phyloP scores from a whole-genome alignment of 768 basidiomycete species.

The Serpula lacrymans region DNA sequence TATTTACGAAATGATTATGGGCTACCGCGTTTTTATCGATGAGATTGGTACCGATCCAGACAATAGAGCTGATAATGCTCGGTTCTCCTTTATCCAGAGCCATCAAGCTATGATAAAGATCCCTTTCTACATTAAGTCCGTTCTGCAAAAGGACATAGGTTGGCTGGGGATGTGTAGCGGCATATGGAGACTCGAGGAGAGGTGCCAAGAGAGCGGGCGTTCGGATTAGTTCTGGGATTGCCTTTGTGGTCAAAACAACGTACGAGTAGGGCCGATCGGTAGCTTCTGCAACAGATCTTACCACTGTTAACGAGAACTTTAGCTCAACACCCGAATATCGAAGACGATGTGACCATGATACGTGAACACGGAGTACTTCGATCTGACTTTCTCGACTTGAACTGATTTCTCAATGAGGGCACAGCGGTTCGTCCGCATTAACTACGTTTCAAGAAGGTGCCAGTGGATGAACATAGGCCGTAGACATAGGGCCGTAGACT shows the following conservation, averaged over 20 bases:
- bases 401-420: too few species aligned
- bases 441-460: too few species aligned
- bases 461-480: too few species aligned
- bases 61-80: conserved; percentile 50
- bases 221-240: conserved; percentile 59
- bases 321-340: too few species aligned
- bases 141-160: conserved; percentile 68
- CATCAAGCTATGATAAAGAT: conserved; percentile 53
- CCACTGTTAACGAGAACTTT: conserved; percentile 41
- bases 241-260: conserved; percentile 69
- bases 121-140: conserved; percentile 66
- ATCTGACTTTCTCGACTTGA: too few species aligned
- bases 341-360: too few species aligned
- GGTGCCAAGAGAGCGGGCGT: conserved; percentile 57
- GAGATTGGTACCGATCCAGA: conserved; percentile 54
- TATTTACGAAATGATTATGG: conserved; percentile 50
- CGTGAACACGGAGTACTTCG: too few species aligned
- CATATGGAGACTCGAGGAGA: conserved; percentile 47
- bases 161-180: conserved; percentile 45
- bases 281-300: conserved; percentile 56
- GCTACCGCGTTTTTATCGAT: conserved; percentile 43
- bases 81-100: conserved; percentile 41
- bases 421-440: too few species aligned
- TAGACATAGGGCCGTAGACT: too few species aligned
- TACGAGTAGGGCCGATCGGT: conserved; percentile 58